A percentile compares a stretch with the other conserved stretches of the same genome.
phyloP scores from a whole-genome alignment of 768 basidiomycete species.

The Rhizopogon vinicolor region DNA sequence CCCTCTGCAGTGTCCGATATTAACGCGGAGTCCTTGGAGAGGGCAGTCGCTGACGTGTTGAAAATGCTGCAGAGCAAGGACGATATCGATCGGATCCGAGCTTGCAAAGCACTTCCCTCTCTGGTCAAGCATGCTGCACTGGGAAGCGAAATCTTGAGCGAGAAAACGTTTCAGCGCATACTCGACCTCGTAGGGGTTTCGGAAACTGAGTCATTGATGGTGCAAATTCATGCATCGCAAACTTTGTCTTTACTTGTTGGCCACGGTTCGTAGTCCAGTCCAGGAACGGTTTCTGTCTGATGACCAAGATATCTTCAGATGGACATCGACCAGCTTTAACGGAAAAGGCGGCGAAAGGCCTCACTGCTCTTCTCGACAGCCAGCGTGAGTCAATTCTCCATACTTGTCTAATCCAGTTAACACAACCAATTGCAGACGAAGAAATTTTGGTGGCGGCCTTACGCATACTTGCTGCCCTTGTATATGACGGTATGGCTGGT shows the following conservation, averaged over 20 bases:
- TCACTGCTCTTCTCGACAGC: not conserved
- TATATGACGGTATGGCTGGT: not conserved
- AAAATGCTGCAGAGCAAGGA: slow-evolving; percentile 1
- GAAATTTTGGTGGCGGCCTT: not conserved
- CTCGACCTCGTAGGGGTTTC: not conserved
- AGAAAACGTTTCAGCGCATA: slow-evolving; percentile 1
- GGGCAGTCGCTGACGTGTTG: not conserved
- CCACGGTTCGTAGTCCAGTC: not conserved
- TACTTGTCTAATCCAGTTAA: not conserved
- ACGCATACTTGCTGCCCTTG: slow-evolving; percentile 4
- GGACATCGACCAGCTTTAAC: not conserved
- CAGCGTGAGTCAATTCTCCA: not conserved
- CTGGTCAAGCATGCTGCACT: not conserved
- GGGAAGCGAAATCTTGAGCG: not conserved
- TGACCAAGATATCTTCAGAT: not conserved
- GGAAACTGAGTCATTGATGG: not conserved
- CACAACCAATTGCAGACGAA: not conserved
- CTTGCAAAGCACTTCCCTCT: slow-evolving; percentile 4
- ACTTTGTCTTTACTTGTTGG: slow-evolving; percentile 1
- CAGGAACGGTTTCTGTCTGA: not conserved
- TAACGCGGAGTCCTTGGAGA: not conserved
- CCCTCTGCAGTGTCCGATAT: not conserved
- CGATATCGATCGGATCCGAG: not conserved
- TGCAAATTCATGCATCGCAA: slow-evolving; percentile 2
- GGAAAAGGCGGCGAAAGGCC: not conserved